Conservation (phyloP, 2,329 filamentous ascomycete species). For the Epichloe typhina region DNA sequence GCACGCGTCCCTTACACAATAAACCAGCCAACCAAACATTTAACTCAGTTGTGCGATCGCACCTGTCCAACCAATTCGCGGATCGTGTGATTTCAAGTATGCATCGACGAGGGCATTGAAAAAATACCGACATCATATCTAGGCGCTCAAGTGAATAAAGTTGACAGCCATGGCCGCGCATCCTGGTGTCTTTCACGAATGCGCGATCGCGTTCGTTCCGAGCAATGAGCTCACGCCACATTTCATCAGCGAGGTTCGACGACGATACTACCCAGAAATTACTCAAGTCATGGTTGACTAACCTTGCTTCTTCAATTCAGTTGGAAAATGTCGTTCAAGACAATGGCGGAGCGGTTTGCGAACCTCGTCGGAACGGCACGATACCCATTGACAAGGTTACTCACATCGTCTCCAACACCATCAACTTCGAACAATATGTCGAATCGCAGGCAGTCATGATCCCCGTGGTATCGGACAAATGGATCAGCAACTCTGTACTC, state of each 20-base stretch:
- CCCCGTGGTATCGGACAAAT: slow-evolving; percentile 69
- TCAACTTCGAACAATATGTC: slow-evolving; percentile 83
- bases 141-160: background rate
- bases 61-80: too few relatives aligned
- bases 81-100: background rate
- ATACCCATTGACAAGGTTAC: slow-evolving; percentile 35
- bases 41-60: too few relatives aligned
- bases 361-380: slow-evolving; percentile 33
- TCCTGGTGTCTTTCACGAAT: slow-evolving; percentile 27
- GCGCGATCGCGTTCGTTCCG: slow-evolving; percentile 32
- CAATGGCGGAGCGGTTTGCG: slow-evolving; percentile 37
- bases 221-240: slow-evolving; percentile 27
- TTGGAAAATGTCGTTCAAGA: slow-evolving; percentile 29
- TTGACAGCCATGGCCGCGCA: slow-evolving; percentile 15
- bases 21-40: background rate
- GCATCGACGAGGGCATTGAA: background rate
- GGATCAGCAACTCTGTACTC: slow-evolving; percentile 60
- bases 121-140: background rate
- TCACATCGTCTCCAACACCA: slow-evolving; percentile 55
- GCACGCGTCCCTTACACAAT: slow-evolving; percentile 6
- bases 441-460: slow-evolving; percentile 64
- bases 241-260: slow-evolving; percentile 26
- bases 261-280: too few relatives aligned
- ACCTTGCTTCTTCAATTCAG: slow-evolving; percentile 14
- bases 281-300: background rate